Evolutionary conservation across 495 filamentous ascomycete species (phyloP), one percentile per base, ranked within the genome.

Genomic region (Hyaloscypha variabilis): DNA sequence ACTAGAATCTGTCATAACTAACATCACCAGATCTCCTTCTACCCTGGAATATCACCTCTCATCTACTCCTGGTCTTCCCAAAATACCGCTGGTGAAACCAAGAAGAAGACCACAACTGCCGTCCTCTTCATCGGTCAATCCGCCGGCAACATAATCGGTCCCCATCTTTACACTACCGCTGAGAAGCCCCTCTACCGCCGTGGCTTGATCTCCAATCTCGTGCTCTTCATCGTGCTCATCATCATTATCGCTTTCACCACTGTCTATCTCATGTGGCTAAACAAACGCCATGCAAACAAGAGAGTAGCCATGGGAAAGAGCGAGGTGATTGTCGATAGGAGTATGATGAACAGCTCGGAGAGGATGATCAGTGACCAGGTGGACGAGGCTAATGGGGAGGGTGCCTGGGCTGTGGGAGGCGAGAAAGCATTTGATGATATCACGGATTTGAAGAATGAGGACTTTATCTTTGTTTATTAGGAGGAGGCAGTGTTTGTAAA

Each of bases 1-100:
- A 46, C 6, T 46, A 10, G 14, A 17, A 17, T 46, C 39, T 66
- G 72, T 76, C 13, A 21, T 54, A 31, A 54, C 25, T 25, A 17
- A 6, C 30, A 21, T 25, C 77, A n/a, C 6, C 26, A 67, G 72
- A 84, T 85, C 64, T 87, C 83, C n/a, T 80, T 87, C 3, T 87
- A 87, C 55, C 83, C 84, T 1, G 85, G 80, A 10, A 87, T 87
- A 34, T 84, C 84, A 8, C 86, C 86, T 1, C 70, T 89, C 61
- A 84, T 89, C 59, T 88, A 88, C 74, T 84, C 83, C 1, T 89
- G 85, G 85, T 83, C 81, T 1, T 81, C 83, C 0, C 84, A 79
- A 65, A 89, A 89, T 69, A 89, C 86, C 0, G 85, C 82, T 0
- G 86, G 86, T 11, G 85, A 89, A 64, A 88, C 86, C 6, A 89